Conservation (phyloP, 805 yeast genomes). For the Candida pini region DNA sequence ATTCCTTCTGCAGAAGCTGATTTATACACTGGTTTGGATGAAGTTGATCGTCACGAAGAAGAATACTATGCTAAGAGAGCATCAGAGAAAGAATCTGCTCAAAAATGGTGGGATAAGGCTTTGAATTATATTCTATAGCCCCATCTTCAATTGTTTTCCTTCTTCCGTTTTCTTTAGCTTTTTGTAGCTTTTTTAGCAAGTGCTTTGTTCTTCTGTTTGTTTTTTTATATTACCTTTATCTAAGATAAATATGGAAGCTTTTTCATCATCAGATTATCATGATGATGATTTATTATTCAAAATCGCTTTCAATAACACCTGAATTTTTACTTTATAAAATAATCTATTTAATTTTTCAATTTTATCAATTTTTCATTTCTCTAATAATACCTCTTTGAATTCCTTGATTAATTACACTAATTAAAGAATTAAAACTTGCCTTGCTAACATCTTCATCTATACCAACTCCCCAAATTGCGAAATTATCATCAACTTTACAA, state of each 20-base stretch:
- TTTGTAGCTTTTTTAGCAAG: no score
- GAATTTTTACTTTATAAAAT: no score
- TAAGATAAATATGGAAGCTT: background rate
- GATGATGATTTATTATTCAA: no score
- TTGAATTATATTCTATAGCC: no score
- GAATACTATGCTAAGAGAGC: slow-evolving; percentile 2
- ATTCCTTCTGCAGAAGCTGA: slow-evolving; percentile 31
- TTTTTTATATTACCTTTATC: no score
- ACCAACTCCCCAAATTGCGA: slow-evolving; percentile 50
- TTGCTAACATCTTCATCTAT: slow-evolving; percentile 51
- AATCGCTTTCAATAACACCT: no score
- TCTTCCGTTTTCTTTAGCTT: no score
- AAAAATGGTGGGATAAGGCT: no score
- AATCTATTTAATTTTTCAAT: no score
- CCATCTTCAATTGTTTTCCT: no score
- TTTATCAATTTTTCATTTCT: slow-evolving; percentile 9
- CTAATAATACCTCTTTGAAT: slow-evolving; percentile 19
- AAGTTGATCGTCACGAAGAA: slow-evolving; percentile 35
- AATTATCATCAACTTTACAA: slow-evolving; percentile 22
- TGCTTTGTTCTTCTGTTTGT: no score
- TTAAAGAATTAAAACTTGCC: slow-evolving; percentile 46
- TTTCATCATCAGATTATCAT: background rate
- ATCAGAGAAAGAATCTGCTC: no score
- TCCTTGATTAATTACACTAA: slow-evolving; percentile 39
- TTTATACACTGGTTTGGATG: slow-evolving; percentile 32